Evolutionary conservation across 768 basidiomycete species (phyloP).

Genomic region (Amyloporia xantha): DNA sequence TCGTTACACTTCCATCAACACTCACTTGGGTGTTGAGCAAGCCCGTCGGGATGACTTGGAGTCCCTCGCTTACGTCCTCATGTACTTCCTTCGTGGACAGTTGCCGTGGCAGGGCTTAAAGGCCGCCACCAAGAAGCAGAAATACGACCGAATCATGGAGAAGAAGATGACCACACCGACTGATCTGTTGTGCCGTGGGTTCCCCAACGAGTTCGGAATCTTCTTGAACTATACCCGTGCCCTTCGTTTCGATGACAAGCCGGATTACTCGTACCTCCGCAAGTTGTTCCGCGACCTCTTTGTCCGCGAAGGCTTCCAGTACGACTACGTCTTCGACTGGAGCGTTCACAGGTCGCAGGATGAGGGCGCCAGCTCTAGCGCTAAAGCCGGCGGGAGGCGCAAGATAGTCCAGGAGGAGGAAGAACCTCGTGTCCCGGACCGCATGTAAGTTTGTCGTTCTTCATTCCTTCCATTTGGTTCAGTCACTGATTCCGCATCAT

Average conservation of each 20-base stretch:
- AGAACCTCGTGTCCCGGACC: conserved; percentile 73
- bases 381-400: conserved; percentile 59
- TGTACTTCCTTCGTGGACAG: conserved; percentile 99
- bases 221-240: conserved; percentile 99
- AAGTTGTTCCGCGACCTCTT: conserved; percentile 99
- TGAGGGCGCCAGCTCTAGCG: conserved; percentile 56
- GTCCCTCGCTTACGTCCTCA: conserved; percentile 96
- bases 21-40: conserved; percentile 96
- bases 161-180: conserved; percentile 99
- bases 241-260: conserved; percentile 99
- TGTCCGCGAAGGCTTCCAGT: conserved; percentile 95
- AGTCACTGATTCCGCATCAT: conserved; percentile 12
- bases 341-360: conserved; percentile 78
- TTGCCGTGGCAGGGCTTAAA: conserved; percentile 99
- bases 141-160: conserved; percentile 99
- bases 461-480: conserved; percentile 8
- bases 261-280: conserved; percentile 98
- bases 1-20: conserved; percentile 99
- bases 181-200: conserved; percentile 96
- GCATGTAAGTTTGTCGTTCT: conserved; percentile 55
- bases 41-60: conserved; percentile 97
- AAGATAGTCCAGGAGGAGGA: conserved; percentile 85
- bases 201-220: conserved; percentile 98
- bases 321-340: conserved; percentile 99
- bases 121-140: conserved; percentile 99